Conservation (phyloP, 108 stramenopile genomes). For the Pseudonitzschia pungens region DNA sequence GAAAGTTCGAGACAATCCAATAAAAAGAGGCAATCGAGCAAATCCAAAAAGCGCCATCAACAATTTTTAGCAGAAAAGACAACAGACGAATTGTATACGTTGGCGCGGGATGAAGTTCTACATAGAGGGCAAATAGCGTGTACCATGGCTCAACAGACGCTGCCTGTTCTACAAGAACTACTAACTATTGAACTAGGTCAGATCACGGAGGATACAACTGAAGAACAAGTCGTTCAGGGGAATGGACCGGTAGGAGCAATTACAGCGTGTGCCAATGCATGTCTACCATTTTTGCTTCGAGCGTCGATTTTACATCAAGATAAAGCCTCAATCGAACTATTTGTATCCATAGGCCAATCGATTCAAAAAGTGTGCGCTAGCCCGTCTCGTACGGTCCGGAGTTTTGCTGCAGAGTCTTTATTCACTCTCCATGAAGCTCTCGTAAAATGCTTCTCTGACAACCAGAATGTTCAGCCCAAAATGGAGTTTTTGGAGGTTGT, state of each 20-base stretch:
- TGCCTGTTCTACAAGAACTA: conserved; percentile 34
- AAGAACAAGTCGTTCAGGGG: conserved; percentile 46
- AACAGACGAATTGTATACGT: conserved; percentile 28
- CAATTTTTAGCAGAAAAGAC: conserved; percentile 46
- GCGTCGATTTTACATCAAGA: conserved; percentile 5
- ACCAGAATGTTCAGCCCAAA: background rate
- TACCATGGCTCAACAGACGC: conserved; percentile 40
- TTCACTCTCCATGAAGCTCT: conserved; percentile 55
- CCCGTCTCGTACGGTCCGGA: conserved; percentile 48
- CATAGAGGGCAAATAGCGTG: conserved; percentile 67
- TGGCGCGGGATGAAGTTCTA: conserved; percentile 56
- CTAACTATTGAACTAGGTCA: conserved; percentile 19
- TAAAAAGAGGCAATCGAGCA: conserved; percentile 62
- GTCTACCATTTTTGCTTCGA: conserved; percentile 52
- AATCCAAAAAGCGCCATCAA: conserved; percentile 68
- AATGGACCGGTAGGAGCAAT: conserved; percentile 55
- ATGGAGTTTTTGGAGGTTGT: conserved; percentile 24
- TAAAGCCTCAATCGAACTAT: conserved; percentile 41
- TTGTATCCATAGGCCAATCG: conserved; percentile 29
- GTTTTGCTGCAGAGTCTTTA: conserved; percentile 67
- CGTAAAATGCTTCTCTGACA: conserved; percentile 21
- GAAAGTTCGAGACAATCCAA: conserved; percentile 37
- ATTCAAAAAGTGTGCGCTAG: conserved; percentile 57
- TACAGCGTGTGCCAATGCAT: conserved; percentile 59
- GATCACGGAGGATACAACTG: conserved; percentile 4